Evolutionary conservation across 768 basidiomycete genomes (phyloP), one percentile per base, ranked within the genome.

Genomic region (Udeniomyces megalosporus): DNA sequence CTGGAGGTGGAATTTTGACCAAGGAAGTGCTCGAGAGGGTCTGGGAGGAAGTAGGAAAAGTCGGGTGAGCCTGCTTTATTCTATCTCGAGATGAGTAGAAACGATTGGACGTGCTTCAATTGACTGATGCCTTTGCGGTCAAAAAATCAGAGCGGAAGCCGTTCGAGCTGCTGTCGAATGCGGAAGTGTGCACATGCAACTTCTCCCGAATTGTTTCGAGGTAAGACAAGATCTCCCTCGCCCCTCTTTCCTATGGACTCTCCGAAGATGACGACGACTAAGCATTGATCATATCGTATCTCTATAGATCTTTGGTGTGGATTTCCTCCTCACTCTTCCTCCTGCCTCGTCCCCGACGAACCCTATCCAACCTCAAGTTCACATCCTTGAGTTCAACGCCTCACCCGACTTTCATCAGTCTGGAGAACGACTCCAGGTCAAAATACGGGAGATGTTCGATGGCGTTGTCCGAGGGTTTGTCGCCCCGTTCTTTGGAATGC

Each of bases 391-490:
- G 73, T 78, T 93, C 69, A 99, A 99, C 70, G 83, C 93, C 6
- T 91, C 92, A 66, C 93, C 95, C 1, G 95, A 95, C 48, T 93
- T 97, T 62, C 88, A 91, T 69, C 80, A 93, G 59, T 92, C 92
- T 0, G 95, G 92, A 1, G 79, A 83, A 38, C 79, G 89, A 31
- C 74, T 96, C 38, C 80, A 81, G 20, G 85, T 85, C 80, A 81
- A 91, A 49, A 74, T 95, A 58, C 81, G 84, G 68, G 85, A 86
- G 66, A 75, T 95, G 58, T 93, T 95, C 75, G 75, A 75, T 35
- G 78, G 81, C 0, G 85, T 88, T 20, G 82, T 81, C 1, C 75
- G 79, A 65, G 78, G 82, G 28, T 84, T 83, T 67, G 78, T 93
- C 2, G 77, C 76, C 55, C 87, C 90, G 1, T 92, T 73, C 68